These are phyloP conservation scores for Pseudomonodictys pantanalensis DNA, from an alignment of 495 filamentous ascomycete genomes.

Conservation along the genomic window DNA sequence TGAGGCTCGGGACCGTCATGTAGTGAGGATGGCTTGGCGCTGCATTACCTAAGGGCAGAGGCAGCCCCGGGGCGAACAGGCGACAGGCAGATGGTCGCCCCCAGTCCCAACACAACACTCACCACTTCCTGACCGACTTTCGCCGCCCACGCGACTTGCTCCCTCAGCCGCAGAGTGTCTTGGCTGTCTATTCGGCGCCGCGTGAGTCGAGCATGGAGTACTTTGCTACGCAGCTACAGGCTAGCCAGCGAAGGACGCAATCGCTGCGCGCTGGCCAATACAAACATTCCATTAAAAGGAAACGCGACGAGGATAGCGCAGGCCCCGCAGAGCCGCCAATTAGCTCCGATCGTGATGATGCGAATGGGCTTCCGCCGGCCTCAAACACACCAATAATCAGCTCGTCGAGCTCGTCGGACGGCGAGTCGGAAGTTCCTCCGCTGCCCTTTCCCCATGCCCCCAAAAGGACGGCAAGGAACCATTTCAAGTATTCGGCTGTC, in stretches of 20 bases:
- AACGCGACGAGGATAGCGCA: conserved; percentile 27
- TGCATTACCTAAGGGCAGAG: too few relatives aligned
- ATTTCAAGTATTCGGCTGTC: conserved; percentile 5
- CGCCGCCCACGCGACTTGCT: too few relatives aligned
- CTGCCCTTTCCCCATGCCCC: conserved; percentile 42
- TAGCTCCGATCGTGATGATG: conserved; percentile 5
- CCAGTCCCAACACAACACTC: too few relatives aligned
- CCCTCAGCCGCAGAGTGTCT: too few relatives aligned
- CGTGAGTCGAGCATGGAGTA: conserved; percentile 24
- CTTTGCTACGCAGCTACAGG: conserved; percentile 26
- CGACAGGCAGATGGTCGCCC: too few relatives aligned
- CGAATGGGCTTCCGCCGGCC: background rate
- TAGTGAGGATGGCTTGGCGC: too few relatives aligned
- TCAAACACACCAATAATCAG: conserved; percentile 19
- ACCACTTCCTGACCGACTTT: too few relatives aligned
- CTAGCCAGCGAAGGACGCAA: conserved; percentile 24
- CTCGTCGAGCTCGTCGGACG: conserved; percentile 13
- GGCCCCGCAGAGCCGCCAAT: conserved; percentile 21
- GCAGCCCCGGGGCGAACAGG: too few relatives aligned
- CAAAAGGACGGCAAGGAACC: conserved; percentile 2
- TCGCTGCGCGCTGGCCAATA: conserved; percentile 30
- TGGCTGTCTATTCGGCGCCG: background rate
- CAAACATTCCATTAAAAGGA: conserved; percentile 26
- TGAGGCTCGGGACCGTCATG: conserved; percentile 3
- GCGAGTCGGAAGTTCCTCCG: conserved; percentile 29